Percentiles rank a stretch among this genome's conserved stretches.
phyloP scores from a whole-genome alignment of 176 grass and related monocot species.

The Neostapfia colusana region DNA sequence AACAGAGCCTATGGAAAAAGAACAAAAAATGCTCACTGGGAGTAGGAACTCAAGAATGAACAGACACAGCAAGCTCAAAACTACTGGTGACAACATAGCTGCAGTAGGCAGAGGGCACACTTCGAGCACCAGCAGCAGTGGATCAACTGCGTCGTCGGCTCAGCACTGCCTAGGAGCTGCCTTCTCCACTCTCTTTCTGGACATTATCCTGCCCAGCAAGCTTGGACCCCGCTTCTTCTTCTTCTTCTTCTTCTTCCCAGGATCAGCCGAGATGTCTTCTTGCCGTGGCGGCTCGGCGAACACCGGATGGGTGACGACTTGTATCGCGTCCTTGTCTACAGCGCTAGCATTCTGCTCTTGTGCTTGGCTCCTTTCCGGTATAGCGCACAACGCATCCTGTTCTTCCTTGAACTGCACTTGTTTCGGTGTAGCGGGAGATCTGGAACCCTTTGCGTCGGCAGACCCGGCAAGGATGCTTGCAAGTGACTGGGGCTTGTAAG shows the following conservation, averaged over 20 bases:
- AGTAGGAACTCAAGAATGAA: background rate
- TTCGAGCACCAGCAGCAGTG: background rate
- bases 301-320: background rate
- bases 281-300: background rate
- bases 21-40: background rate
- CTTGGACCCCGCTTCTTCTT: constrained; percentile 55
- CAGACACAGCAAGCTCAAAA: constrained; percentile 12
- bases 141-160: background rate
- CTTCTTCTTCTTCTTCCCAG: constrained; percentile 64
- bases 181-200: constrained; percentile 52
- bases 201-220: constrained; percentile 66
- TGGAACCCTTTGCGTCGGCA: background rate
- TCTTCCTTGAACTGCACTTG: constrained; percentile 26
- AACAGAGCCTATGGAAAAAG: background rate
- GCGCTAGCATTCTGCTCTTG: background rate
- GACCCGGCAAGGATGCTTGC: constrained; percentile 37
- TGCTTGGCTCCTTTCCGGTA: background rate
- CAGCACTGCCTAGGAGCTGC: background rate
- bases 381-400: background rate
- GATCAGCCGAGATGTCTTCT: background rate
- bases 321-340: background rate
- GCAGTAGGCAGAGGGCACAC: background rate
- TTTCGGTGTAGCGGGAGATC: background rate
- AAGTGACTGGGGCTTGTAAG: constrained; percentile 45
- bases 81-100: background rate